These are phyloP conservation scores for Akanthomyces dipterigenus DNA, from an alignment of 2,329 filamentous ascomycete species.

Conservation along the genomic window DNA sequence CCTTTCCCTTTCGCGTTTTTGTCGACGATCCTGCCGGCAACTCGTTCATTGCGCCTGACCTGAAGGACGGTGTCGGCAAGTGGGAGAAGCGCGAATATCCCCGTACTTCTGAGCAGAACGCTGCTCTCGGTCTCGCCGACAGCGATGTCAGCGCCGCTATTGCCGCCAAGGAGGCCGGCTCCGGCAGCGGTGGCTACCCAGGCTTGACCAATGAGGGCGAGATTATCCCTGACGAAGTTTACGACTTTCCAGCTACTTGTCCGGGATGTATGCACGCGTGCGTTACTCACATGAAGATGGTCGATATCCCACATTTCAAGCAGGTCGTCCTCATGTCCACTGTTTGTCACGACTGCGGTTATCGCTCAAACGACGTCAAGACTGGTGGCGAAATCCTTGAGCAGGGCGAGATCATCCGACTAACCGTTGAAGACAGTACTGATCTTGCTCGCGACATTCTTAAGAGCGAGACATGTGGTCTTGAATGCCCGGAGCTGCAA, in stretches of 20 bases:
- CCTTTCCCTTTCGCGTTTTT: conserved; percentile 81
- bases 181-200: conserved; percentile 41
- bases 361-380: conserved; percentile 95
- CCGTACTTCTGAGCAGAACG: conserved; percentile 80
- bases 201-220: conserved; percentile 54
- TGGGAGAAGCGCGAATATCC: conserved; percentile 81
- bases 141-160: conserved; percentile 49
- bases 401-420: conserved; percentile 74
- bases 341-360: conserved; percentile 84
- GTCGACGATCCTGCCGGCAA: conserved; percentile 92
- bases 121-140: conserved; percentile 67
- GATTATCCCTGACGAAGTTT: conserved; percentile 89
- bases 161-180: conserved; percentile 1
- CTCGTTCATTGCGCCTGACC: conserved; percentile 89
- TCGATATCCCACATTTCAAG: conserved; percentile 96
- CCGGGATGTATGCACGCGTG: conserved; percentile 84
- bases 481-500: conserved; percentile 80
- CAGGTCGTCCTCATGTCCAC: conserved; percentile 95
- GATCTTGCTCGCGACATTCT: conserved; percentile 90
- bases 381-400: conserved; percentile 89
- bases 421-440: conserved; percentile 59
- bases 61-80: conserved; percentile 73
- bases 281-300: conserved; percentile 96
- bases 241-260: conserved; percentile 85
- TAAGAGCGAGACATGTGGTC: conserved; percentile 86